A percentile compares a stretch with the other conserved stretches of the same genome.
Evolutionary conservation across 2,329 filamentous ascomycete species (phyloP).

Genomic region (Pestalotiopsis sp.): DNA sequence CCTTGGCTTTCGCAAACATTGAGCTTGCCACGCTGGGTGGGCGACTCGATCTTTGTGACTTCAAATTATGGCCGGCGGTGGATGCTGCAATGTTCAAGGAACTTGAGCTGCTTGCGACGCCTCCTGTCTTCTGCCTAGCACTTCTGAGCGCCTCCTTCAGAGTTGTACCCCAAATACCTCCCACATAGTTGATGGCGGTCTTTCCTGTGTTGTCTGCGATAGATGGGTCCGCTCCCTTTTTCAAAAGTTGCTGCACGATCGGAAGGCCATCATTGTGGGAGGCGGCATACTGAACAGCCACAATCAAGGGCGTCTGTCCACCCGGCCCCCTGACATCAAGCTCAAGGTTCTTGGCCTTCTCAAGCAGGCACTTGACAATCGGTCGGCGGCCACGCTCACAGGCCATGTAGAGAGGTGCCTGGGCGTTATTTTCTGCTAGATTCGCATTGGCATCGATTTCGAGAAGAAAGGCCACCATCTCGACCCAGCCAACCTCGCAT

Average conservation of each 20-base stretch:
- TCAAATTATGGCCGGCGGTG: neutral
- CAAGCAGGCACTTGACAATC: neutral
- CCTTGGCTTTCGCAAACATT: neutral
- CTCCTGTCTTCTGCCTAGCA: neutral
- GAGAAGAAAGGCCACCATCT: neutral
- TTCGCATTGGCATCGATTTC: neutral
- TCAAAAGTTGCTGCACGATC: neutral
- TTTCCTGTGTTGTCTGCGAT: conserved; percentile 6
- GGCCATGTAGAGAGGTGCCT: conserved; percentile 2
- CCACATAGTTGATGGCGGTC: conserved; percentile 4
- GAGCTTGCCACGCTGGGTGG: neutral
- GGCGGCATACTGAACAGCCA: conserved; percentile 3
- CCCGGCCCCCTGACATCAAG: conserved; percentile 1
- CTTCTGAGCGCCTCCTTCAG: neutral
- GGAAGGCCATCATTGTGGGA: neutral
- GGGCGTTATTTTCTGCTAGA: neutral
- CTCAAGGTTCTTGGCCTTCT: neutral
- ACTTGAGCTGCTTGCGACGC: neutral
- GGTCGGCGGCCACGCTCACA: conserved; percentile 1
- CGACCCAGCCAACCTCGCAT: neutral
- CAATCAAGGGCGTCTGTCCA: conserved; percentile 1
- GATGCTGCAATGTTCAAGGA: neutral
- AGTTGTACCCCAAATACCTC: neutral
- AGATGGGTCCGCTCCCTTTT: conserved; percentile 4
- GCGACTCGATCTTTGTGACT: neutral